phyloP scores from a whole-genome alignment of 495 filamentous ascomycete genomes.

The Penicillium tannophilum region DNA sequence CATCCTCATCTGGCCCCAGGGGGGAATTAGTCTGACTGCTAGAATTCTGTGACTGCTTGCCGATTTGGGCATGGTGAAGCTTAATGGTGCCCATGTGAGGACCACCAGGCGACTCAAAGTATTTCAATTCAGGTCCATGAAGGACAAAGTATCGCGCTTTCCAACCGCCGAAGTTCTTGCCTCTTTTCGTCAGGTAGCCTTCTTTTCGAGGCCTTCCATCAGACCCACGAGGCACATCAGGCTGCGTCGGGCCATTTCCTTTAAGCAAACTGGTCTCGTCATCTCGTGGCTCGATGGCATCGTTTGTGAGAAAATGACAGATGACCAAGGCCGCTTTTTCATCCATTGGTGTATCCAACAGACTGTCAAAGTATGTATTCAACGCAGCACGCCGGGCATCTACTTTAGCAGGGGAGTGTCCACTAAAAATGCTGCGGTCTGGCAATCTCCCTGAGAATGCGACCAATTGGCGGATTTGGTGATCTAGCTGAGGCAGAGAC shows the following conservation, averaged over 20 bases:
- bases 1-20: slow-evolving; percentile 64
- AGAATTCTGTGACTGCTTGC: slow-evolving; percentile 72
- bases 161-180: slow-evolving; percentile 99
- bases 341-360: slow-evolving; percentile 81
- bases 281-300: slow-evolving; percentile 75
- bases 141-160: slow-evolving; percentile 94
- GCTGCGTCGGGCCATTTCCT: slow-evolving; percentile 42
- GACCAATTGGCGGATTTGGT: slow-evolving; percentile 69
- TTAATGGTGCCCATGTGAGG: slow-evolving; percentile 92
- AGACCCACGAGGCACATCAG: slow-evolving; percentile 49
- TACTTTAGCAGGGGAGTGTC: slow-evolving; percentile 91
- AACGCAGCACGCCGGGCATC: slow-evolving; percentile 82
- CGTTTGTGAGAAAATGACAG: slow-evolving; percentile 85
- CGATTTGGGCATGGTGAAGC: slow-evolving; percentile 87
- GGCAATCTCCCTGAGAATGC: slow-evolving; percentile 73
- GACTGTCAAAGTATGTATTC: slow-evolving; percentile 79
- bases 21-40: slow-evolving; percentile 59
- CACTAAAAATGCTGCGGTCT: slow-evolving; percentile 82
- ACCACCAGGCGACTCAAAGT: slow-evolving; percentile 88
- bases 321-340: slow-evolving; percentile 76
- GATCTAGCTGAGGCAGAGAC: slow-evolving; percentile 80
- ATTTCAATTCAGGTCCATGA: slow-evolving; percentile 84
- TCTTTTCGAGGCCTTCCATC: slow-evolving; percentile 74
- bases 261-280: slow-evolving; percentile 59
- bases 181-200: slow-evolving; percentile 92